Conservation (phyloP, 2,329 filamentous ascomycete species). For the Xylaria sp. region DNA sequence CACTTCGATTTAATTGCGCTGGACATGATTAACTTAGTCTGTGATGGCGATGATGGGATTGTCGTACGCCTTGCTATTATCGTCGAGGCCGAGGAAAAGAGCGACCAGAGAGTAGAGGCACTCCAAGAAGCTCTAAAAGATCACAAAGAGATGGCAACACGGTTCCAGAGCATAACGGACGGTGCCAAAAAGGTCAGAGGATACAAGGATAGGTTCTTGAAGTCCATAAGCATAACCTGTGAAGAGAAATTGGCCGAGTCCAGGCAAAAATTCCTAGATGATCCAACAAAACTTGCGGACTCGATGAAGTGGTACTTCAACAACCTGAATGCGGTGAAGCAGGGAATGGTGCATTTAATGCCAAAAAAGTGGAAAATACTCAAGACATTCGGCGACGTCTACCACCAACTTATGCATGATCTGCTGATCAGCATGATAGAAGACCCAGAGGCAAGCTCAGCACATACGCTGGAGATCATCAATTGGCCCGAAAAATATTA, state of each 20-base stretch:
- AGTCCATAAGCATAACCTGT: constrained; percentile 79
- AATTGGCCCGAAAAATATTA: constrained; percentile 98
- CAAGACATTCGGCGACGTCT: constrained; percentile 88
- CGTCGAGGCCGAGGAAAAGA: constrained; percentile 96
- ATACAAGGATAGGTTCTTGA: constrained; percentile 95
- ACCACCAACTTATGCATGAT: constrained; percentile 95
- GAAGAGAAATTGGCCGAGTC: constrained; percentile 78
- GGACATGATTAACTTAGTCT: constrained; percentile 88
- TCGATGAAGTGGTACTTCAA: constrained; percentile 97
- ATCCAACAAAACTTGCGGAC: constrained; percentile 86
- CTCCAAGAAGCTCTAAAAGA: constrained; percentile 95
- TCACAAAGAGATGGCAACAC: constrained; percentile 91
- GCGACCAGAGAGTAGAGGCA: constrained; percentile 89
- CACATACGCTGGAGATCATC: constrained; percentile 89
- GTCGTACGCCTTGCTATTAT: constrained; percentile 92
- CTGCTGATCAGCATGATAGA: constrained; percentile 86
- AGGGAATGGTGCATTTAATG: constrained; percentile 91
- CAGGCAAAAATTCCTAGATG: constrained; percentile 80
- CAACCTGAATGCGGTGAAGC: constrained; percentile 92
- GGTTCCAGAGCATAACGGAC: constrained; percentile 95
- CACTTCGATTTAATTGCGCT: constrained; percentile 89
- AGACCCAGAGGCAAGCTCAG: constrained; percentile 83
- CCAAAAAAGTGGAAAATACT: constrained; percentile 98
- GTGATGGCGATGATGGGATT: constrained; percentile 86
- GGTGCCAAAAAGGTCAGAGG: constrained; percentile 91